Conservation (phyloP, 1,139 yeast genomes). For the Yamadazyma diddensiae region DNA sequence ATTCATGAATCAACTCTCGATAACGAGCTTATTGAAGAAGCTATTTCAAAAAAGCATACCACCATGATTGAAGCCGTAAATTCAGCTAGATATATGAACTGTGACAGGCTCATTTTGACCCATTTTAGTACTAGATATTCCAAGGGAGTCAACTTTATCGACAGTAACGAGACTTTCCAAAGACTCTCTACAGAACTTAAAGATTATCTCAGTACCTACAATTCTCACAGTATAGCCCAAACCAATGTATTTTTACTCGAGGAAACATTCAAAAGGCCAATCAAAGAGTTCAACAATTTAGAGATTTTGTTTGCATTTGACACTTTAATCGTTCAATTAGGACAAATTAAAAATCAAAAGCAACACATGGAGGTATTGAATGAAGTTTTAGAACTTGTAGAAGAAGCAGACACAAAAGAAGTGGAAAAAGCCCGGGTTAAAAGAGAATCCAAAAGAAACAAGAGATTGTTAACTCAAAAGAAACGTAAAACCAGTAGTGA, state of each 20-base stretch:
- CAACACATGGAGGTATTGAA: conserved; percentile 13
- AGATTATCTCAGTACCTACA: conserved; percentile 23
- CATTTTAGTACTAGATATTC: conserved; percentile 94
- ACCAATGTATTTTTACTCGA: conserved; percentile 28
- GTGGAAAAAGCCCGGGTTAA: conserved; percentile 25
- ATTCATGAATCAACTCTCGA: conserved; percentile 94
- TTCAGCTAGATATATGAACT: conserved; percentile 69
- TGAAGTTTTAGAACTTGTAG: conserved; percentile 17
- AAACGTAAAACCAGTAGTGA: conserved; percentile 6
- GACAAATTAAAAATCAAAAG: conserved; percentile 18
- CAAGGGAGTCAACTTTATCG: conserved; percentile 49
- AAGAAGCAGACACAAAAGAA: conserved; percentile 24
- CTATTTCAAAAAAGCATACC: conserved; percentile 79
- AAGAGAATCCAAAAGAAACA: conserved; percentile 35
- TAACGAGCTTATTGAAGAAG: conserved; percentile 76
- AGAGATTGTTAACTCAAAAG: conserved; percentile 22
- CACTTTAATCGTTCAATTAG: conserved; percentile 32
- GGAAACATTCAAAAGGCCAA: conserved; percentile 7
- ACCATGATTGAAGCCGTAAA: conserved; percentile 84
- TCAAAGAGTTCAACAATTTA: conserved; percentile 25
- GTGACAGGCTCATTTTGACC: conserved; percentile 70
- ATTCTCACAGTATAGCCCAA: conserved; percentile 8
- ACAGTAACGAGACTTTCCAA: conserved; percentile 22
- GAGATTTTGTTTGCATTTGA: conserved; percentile 44
- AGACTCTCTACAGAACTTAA: conserved; percentile 22